A percentile compares a stretch with the other conserved stretches of the same genome.
Conservation (phyloP, 129 eudicot species). For the Chrysanthemum makinoi region DNA sequence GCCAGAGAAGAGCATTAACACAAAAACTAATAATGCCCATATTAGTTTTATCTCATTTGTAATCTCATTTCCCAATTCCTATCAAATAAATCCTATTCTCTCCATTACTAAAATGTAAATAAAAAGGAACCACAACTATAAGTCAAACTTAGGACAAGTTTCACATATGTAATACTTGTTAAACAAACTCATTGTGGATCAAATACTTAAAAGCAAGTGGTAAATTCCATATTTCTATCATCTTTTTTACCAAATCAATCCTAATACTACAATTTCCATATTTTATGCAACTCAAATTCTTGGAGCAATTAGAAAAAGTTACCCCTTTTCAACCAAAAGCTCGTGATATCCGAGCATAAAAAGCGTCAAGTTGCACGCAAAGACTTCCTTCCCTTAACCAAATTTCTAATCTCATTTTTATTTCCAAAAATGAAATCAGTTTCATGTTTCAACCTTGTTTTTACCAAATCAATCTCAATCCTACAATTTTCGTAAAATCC, state of each 20-base stretch:
- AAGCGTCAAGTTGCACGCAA: too few relatives aligned
- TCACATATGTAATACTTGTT: not conserved
- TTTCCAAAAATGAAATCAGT: too few relatives aligned
- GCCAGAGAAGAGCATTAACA: not conserved
- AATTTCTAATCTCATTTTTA: too few relatives aligned
- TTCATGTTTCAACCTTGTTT: too few relatives aligned
- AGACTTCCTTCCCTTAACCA: too few relatives aligned
- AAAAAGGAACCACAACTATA: too few relatives aligned
- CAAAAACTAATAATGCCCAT: not conserved
- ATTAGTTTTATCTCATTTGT: not conserved
- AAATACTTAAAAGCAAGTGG: not conserved
- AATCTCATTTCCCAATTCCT: too few relatives aligned
- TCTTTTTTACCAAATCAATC: not conserved
- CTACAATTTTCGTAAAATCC: not conserved
- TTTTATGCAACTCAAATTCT: not conserved
- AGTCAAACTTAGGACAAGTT: too few relatives aligned
- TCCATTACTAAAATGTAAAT: too few relatives aligned
- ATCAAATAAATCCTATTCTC: too few relatives aligned
- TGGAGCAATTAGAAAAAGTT: not conserved
- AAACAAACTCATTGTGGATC: not conserved
- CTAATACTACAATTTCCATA: constrained; percentile 1
- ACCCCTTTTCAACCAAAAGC: too few relatives aligned
- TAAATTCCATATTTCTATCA: not conserved
- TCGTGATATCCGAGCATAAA: too few relatives aligned
- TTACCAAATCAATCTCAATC: not conserved